Evolutionary conservation across 179 eudicot species (phyloP).

Genomic region (Patellifolia procumbens): DNA sequence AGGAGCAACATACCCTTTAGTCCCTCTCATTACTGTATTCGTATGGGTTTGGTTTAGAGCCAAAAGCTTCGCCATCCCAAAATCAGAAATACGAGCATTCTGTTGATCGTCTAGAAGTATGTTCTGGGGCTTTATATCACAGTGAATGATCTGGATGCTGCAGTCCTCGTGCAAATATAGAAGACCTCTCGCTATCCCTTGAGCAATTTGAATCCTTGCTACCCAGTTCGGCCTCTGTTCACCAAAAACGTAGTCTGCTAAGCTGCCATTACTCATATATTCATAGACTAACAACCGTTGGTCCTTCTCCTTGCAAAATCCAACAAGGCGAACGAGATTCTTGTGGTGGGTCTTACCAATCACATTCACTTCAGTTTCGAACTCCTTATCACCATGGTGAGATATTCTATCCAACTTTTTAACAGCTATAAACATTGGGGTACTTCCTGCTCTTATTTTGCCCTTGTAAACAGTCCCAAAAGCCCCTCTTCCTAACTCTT

Average conservation of each 20-base stretch:
- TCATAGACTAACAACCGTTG: too few species aligned
- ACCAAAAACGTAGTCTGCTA: too few species aligned
- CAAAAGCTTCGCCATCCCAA: constrained; percentile 50
- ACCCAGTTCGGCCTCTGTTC: too few species aligned
- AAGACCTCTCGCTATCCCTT: constrained; percentile 39
- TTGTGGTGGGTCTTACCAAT: too few species aligned
- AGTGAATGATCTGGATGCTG: constrained; percentile 47
- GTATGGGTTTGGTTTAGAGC: constrained; percentile 38
- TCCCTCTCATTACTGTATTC: constrained; percentile 41
- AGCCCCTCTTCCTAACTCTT: constrained; percentile 40
- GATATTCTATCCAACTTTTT: constrained; percentile 31
- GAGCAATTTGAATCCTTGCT: too few species aligned
- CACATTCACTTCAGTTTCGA: too few species aligned
- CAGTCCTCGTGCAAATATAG: constrained; percentile 55
- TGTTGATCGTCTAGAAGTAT: constrained; percentile 38
- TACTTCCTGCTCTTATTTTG: neutral
- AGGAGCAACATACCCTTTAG: constrained; percentile 57
- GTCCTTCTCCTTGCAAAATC: too few species aligned
- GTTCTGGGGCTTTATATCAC: too few species aligned
- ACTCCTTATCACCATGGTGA: constrained; percentile 31
- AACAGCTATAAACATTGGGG: constrained; percentile 21
- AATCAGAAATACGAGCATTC: constrained; percentile 42
- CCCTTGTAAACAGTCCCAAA: constrained; percentile 42
- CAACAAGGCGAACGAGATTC: too few species aligned
- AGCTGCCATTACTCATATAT: too few species aligned